These are phyloP conservation scores for Funneliformis caledonium DNA, from an alignment of 371 early-diverging fungal species.

Conservation along the genomic window DNA sequence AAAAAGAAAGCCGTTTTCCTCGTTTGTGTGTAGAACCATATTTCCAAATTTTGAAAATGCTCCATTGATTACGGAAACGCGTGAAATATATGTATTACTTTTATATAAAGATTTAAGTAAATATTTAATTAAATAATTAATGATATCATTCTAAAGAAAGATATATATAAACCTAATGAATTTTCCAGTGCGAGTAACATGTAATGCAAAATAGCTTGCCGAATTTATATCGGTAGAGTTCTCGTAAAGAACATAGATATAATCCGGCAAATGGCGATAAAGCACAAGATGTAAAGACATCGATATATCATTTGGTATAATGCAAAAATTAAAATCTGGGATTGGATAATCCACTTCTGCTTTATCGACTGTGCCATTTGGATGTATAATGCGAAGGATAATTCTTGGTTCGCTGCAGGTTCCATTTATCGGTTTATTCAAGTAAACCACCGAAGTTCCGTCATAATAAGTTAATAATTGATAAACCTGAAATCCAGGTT, in stretches of 20 bases:
- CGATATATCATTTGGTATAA: neutral
- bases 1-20: neutral
- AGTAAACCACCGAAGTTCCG: no score
- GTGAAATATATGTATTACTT: neutral
- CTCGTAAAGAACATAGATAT: no score
- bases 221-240: neutral
- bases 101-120: neutral
- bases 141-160: no score
- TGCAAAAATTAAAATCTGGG: slow-evolving; percentile 5
- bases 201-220: neutral
- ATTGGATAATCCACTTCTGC: neutral
- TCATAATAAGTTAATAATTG: no score
- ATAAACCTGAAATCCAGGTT: no score
- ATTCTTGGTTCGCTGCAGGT: neutral
- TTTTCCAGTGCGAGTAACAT: neutral
- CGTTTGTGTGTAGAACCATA: neutral
- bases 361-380: neutral
- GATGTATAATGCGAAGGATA: neutral
- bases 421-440: no score
- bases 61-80: neutral
- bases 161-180: neutral
- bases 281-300: no score
- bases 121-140: no score
- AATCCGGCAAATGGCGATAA: no score
- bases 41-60: neutral